These are phyloP conservation scores for Diplodia seriata DNA, from an alignment of 2,329 filamentous ascomycete species.

Conservation along the genomic window DNA sequence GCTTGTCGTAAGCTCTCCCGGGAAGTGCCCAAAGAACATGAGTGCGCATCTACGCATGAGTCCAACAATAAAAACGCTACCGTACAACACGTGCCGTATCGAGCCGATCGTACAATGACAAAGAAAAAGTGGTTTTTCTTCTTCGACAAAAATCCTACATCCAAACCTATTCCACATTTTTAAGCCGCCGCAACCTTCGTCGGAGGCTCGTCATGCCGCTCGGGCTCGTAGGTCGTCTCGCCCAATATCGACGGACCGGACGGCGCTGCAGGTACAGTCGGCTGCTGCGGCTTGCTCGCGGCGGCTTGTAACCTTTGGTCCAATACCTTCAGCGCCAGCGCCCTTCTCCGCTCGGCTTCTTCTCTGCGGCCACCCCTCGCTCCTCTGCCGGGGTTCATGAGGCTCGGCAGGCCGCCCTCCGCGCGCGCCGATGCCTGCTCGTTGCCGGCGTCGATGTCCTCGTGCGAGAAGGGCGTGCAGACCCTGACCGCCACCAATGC, in stretches of 20 bases:
- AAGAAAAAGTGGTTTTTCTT: slow-evolving; percentile 7
- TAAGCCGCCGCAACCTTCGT: slow-evolving; percentile 5
- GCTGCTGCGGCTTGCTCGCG: slow-evolving; percentile 55
- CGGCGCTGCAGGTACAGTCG: slow-evolving; percentile 51
- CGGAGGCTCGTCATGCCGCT: slow-evolving; percentile 41
- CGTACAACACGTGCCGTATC: slow-evolving; percentile 5
- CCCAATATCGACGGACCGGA: slow-evolving; percentile 48
- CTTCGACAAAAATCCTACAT: not conserved
- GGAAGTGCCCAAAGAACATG: not conserved
- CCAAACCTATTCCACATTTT: not conserved
- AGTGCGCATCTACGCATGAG: slow-evolving; percentile 13
- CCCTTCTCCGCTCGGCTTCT: slow-evolving; percentile 88
- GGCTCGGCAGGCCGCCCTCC: slow-evolving; percentile 65
- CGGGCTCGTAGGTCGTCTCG: slow-evolving; percentile 53
- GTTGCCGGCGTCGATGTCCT: slow-evolving; percentile 77
- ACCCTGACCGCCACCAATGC: slow-evolving; percentile 76
- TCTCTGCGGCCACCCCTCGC: slow-evolving; percentile 71
- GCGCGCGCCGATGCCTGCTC: slow-evolving; percentile 72
- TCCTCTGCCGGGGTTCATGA: slow-evolving; percentile 60
- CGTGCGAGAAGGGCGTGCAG: slow-evolving; percentile 83
- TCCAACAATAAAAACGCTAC: not conserved
- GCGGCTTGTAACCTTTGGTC: slow-evolving; percentile 93
- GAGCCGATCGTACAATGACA: slow-evolving; percentile 22
- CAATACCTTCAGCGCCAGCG: slow-evolving; percentile 86
- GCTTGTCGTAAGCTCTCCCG: not conserved